Base-by-base conservation (phyloP, 495 filamentous ascomycete species). In the Hypoxylon lienhwacheense region DNA sequence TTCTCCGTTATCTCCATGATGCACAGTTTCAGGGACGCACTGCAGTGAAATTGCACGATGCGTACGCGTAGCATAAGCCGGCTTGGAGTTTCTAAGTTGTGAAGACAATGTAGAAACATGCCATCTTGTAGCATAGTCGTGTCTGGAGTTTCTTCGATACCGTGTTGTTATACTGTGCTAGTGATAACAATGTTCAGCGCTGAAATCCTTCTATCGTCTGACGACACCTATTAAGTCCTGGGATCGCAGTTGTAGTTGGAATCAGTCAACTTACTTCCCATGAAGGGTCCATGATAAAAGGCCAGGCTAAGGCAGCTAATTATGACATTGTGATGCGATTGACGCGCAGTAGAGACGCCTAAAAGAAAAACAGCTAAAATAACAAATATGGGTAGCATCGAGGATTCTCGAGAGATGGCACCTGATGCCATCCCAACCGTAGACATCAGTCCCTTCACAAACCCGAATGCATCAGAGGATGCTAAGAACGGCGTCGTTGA, bases 391-490 rank as follows among this genome's bases (percentile, higher is more conserved):
- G 57, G 51, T 28, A 58, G 39, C 50, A n/a, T 50, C 44, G 49
- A 59, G 22, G 57, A 57, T 6, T 52, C 44, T 42, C 33, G 41
- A 34, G 47, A 56, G 31, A 41, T 33, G 24, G 47, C 47, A 17
- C 47, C 52, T 7, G 41, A 58, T 48, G 47, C 51, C 28, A 66
- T 70, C 33, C 68, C 68, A 7, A 67, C 64, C 7, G 57, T 70
- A 21, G 59, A 70, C 32, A 67, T 70, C 26, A 55, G 64, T 7
- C 56, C 67, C 11, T 70, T 66, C 33, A 53, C 67, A 1, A 65
- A 70, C 43, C 63, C 66, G 0, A 59, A 48, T 34, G 44, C 59
- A 5, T 37, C 61, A 16, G 65, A 39, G 1, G 35, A 52, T 21
- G 46, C 47, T 14, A 53, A 53, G 34, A 32, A 5, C 3, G 44